Percentiles rank a stretch among this genome's conserved stretches.
These are phyloP conservation scores for Trypanosoma cruzi DNA, from an alignment of 208 protist species.

Conservation along the genomic window DNA sequence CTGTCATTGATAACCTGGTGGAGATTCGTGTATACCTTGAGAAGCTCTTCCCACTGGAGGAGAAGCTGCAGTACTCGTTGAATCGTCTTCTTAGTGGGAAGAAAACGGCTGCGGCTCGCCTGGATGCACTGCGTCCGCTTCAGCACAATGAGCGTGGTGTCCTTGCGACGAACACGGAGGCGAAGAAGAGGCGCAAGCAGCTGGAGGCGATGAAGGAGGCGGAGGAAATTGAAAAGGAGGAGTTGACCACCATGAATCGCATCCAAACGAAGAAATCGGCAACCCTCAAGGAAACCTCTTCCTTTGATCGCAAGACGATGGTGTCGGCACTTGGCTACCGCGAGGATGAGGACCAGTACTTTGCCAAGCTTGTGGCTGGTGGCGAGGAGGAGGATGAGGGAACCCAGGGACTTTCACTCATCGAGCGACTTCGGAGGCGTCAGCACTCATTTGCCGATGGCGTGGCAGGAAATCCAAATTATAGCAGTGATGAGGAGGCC, in stretches of 20 bases:
- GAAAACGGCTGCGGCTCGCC: slow-evolving; percentile 55
- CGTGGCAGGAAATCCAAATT: slow-evolving; percentile 10
- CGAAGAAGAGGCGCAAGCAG: slow-evolving; percentile 66
- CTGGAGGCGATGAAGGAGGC: slow-evolving; percentile 65
- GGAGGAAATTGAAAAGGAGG: slow-evolving; percentile 83
- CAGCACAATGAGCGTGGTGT: slow-evolving; percentile 39
- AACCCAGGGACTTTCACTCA: slow-evolving; percentile 71
- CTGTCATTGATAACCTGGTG: slow-evolving; percentile 94
- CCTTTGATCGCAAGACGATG: slow-evolving; percentile 38
- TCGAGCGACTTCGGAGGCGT: slow-evolving; percentile 71
- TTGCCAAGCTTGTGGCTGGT: slow-evolving; percentile 68
- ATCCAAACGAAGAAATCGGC: slow-evolving; percentile 80
- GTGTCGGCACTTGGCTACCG: slow-evolving; percentile 77
- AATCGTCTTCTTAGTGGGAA: slow-evolving; percentile 93
- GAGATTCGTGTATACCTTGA: slow-evolving; percentile 94
- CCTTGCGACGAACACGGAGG: slow-evolving; percentile 41
- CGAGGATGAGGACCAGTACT: slow-evolving; percentile 93
- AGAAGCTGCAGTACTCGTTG: slow-evolving; percentile 96
- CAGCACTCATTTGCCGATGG: slow-evolving; percentile 41
- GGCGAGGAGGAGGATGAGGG: slow-evolving; percentile 41
- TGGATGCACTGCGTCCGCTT: slow-evolving; percentile 73
- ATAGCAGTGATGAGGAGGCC: slow-evolving; percentile 27
- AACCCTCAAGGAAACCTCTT: slow-evolving; percentile 29
- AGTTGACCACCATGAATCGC: slow-evolving; percentile 82
- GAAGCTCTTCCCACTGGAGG: slow-evolving; percentile 95